These are phyloP conservation scores for Camelina sativa DNA, from an alignment of 345 rosid genomes.

Conservation along the genomic window DNA sequence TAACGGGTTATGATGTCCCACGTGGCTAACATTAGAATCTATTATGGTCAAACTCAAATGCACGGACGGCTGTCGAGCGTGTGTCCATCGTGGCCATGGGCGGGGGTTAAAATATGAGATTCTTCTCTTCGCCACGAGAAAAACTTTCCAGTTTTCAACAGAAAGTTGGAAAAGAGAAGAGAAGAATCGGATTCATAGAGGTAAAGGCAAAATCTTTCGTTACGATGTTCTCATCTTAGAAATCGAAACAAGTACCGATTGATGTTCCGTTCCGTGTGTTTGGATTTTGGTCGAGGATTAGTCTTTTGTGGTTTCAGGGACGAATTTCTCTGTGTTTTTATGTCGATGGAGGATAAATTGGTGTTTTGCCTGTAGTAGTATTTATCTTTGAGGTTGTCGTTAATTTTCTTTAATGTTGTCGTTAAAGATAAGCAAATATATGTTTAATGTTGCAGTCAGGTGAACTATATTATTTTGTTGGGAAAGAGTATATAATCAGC, in stretches of 20 bases:
- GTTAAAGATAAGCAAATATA: no score
- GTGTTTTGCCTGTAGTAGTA: neutral
- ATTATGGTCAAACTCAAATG: constrained; percentile 14
- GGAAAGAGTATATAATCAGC: neutral
- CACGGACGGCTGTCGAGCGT: constrained; percentile 3
- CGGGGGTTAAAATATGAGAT: constrained; percentile 19
- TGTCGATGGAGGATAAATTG: neutral
- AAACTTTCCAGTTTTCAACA: neutral
- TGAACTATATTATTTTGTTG: constrained; percentile 6
- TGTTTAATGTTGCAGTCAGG: constrained; percentile 19
- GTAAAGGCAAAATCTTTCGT: neutral
- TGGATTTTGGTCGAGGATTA: neutral
- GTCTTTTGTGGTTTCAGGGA: neutral
- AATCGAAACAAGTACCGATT: neutral
- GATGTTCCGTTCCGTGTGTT: neutral
- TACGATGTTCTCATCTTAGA: neutral
- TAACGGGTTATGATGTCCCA: neutral
- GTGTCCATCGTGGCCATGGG: no score
- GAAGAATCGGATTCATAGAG: neutral
- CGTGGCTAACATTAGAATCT: neutral
- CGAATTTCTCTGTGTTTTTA: constrained; percentile 1
- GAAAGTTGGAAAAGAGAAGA: neutral
- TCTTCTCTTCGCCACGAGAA: constrained; percentile 3
- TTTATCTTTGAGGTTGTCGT: constrained; percentile 3
- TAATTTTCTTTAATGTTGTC: neutral